Percentiles rank a stretch among this genome's conserved stretches.
Conservation (phyloP, 2,329 filamentous ascomycete genomes). For the Thermochaetoides dissita region DNA sequence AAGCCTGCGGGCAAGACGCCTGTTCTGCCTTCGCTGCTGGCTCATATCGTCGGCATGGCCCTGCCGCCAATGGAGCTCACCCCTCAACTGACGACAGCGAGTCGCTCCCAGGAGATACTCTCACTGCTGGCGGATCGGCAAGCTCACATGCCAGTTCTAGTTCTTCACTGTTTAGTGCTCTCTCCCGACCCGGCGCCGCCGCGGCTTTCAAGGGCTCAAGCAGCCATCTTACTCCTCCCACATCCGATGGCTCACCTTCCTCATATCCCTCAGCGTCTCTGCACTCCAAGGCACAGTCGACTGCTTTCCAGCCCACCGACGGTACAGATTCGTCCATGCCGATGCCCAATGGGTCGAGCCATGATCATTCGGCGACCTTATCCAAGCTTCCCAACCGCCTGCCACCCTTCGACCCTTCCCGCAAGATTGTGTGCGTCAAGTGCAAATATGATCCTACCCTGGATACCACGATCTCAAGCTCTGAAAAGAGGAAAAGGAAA, state of each 20-base stretch:
- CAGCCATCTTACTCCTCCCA: slow-evolving; percentile 37
- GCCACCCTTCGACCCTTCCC: slow-evolving; percentile 42
- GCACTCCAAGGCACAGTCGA: slow-evolving; percentile 37
- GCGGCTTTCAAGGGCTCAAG: slow-evolving; percentile 28
- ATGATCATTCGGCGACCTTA: slow-evolving; percentile 17
- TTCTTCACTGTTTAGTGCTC: slow-evolving; percentile 55
- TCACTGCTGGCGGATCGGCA: slow-evolving; percentile 57
- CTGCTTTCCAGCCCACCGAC: slow-evolving; percentile 35
- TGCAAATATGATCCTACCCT: slow-evolving; percentile 48
- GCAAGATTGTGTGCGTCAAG: slow-evolving; percentile 40
- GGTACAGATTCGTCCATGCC: slow-evolving; percentile 9
- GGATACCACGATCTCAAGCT: slow-evolving; percentile 35
- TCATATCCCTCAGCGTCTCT: slow-evolving; percentile 28
- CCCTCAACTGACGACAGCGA: slow-evolving; percentile 41
- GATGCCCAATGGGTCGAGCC: slow-evolving; percentile 20
- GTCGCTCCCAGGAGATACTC: slow-evolving; percentile 47
- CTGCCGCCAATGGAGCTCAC: slow-evolving; percentile 9
- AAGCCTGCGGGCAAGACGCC: slow-evolving; percentile 16
- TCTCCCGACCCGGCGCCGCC: slow-evolving; percentile 27
- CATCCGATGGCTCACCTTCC: slow-evolving; percentile 38
- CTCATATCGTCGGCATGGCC: too few relatives aligned
- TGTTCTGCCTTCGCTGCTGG: slow-evolving; percentile 5
- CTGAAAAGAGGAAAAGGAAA: slow-evolving; percentile 42
- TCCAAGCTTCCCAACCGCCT: slow-evolving; percentile 25
- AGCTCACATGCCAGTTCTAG: slow-evolving; percentile 58